Base-by-base conservation (phyloP, 2,329 filamentous ascomycete genomes). In the Lasiodiplodia citricola region DNA sequence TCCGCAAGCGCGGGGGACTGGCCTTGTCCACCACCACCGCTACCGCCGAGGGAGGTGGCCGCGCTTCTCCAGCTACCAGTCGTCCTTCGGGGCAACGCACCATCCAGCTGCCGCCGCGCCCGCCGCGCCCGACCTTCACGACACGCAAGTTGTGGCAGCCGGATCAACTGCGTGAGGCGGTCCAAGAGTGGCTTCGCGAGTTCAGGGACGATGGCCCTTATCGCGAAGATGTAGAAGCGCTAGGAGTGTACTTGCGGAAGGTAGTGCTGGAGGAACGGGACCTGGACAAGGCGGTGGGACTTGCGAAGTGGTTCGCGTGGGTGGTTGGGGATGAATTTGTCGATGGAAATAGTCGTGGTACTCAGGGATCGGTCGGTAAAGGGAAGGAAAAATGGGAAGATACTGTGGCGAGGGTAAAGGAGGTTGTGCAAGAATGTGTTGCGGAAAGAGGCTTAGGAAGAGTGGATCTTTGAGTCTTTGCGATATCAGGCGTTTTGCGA, bases 261-360 rank as follows among this genome's bases (percentile, higher is more conserved):
- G 92, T 98, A 0, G 86, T 97, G 0, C 70, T 81, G 1, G 90
- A 95, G 68, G 96, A 98, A 79, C 84, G 86, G 69, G 90, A 97
- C 76, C 85, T 96, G 80, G 86, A 86, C 5, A 97, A 97, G 79
- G 92, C 88, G 0, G 85, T 88, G 1, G 87, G 87, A 14, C 80
- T 96, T 21, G 86, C 91, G 14, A 88, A 85, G 72, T 97, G 93
- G 92, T 70, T 84, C 44, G 75, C 63, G 3, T 85, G 80, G 77
- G 74, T 84, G 13, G 71, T 83, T 38, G 73, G 71, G 8, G 75
- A 77, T 52, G 67, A 72, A 35, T 70, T 62, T 52, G 70, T 75
- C 68, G 60, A 63, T 4, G 25, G 11, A 5, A 8, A 11, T 35
- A 70, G 75, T 68, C 58, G 65, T 11, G 3, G 2, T 1, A 6